Conservation (phyloP, 75 land plant genomes). For the Gnetum montanum region DNA sequence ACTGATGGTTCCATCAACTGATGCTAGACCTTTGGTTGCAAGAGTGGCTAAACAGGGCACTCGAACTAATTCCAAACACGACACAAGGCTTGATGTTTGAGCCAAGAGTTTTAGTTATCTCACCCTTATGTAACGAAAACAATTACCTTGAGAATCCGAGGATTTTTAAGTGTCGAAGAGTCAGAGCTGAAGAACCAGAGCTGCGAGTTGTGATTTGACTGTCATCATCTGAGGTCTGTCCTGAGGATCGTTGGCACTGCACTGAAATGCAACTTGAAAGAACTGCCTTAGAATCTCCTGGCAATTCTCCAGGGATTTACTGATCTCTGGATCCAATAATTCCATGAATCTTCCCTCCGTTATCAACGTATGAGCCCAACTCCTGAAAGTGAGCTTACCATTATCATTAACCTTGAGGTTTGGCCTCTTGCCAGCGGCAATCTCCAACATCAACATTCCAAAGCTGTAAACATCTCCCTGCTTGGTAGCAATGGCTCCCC, state of each 20-base stretch:
- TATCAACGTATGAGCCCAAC: conserved; percentile 34
- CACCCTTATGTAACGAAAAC: neutral
- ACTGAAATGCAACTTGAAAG: conserved; percentile 19
- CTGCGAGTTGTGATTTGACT: conserved; percentile 18
- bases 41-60: too few species aligned
- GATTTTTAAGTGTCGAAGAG: neutral
- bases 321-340: conserved; percentile 16
- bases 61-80: too few species aligned
- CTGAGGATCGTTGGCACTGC: conserved; percentile 11
- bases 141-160: neutral
- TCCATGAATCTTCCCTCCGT: conserved; percentile 22
- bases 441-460: conserved; percentile 75
- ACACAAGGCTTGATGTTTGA: neutral
- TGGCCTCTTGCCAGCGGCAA: conserved; percentile 63
- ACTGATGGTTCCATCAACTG: too few species aligned
- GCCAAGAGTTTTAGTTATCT: neutral
- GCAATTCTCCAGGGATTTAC: conserved; percentile 4
- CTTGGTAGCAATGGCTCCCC: conserved; percentile 44
- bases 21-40: too few species aligned
- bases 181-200: conserved; percentile 4
- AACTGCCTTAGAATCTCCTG: conserved; percentile 19
- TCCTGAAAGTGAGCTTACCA: conserved; percentile 15
- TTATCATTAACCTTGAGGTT: conserved; percentile 25
- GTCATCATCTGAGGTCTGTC: conserved; percentile 30
- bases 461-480: conserved; percentile 88